Base-by-base conservation (phyloP, 2,329 filamentous ascomycete species). In the Fusarium hainanense region DNA sequence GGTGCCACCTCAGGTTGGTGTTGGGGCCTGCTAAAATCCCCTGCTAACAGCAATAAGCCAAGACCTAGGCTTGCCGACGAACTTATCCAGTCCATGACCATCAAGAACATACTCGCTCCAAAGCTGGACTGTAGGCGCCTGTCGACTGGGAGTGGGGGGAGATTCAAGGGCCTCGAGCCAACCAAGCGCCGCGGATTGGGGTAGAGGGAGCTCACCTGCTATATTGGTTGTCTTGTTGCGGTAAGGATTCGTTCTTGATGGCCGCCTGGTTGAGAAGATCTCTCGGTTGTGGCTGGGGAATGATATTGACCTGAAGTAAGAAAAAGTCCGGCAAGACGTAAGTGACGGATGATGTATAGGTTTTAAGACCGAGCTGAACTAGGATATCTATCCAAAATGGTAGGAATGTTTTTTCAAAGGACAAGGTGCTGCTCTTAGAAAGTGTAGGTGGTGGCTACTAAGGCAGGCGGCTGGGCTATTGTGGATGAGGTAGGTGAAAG, bases 41-140 rank as follows among this genome's bases (percentile, higher is more conserved):
- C 66, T 69, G 66, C 68, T 67, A 62, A 54, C 50, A 70, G 55
- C 41, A 67, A 69, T 62, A 59, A 70, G 67, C 67, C 67, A 70
- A 65, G 66, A 58, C 56, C 67, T 70, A 70, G 67, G 67, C 67
- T 74, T 63, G 59, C 62, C 60, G 47, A 66, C 63, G 52, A 54
- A 50, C 63, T 50, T 54, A 50, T 55, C 50, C 50, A 51, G 58
- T 49, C 49, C 41, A 56, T 61, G 51, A 50, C 52, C 48, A 55
- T 56, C 52, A 60, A 40, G 41, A 55, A n/a, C 44, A 47, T 25
- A 50, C 51, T 42, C 20, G 41, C 41, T 66, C 27, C 34, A 50
- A 42, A 66, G 32, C 43, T 58, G 32, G 69, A 57, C 40, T 56
- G 28, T 71, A 57, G 62, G 56, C 71, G 70, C 70, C 58, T 69